Evolutionary conservation across 2,329 filamentous ascomycete genomes (phyloP), one percentile per base, ranked within the genome.

Genomic region (Ramularia endophylla): DNA sequence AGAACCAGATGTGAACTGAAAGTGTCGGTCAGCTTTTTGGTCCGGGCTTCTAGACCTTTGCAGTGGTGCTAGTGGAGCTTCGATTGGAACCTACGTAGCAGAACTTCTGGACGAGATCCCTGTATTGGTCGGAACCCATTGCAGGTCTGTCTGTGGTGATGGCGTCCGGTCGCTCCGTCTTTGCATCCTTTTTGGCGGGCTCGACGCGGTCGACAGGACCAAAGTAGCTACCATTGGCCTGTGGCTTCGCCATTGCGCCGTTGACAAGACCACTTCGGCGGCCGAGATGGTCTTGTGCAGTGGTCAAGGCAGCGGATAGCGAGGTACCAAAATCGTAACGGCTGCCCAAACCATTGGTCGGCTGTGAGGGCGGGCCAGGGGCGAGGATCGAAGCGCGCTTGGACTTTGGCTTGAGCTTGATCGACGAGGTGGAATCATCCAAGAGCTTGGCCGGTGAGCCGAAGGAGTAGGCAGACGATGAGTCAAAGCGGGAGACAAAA

Each of bases 271-370:
- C 68, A 66, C 74, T 75, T 57, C 72, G 68, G 62, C 80, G 77
- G 48, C 74, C 70, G 51, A 77, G 67, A 11, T 72, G 71, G 50
- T 79, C 80, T 59, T 86, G 85, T 34, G 83, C 81, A 19, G 78
- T 81, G 57, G 83, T 80, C 60, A 90, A 83, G 9, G 87, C 88
- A 38, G 88, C 87, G 39, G 77, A 82, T 20, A 97, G 74, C 0
- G 92, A 97, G n/a, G 87, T 87, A 47, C 85, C 83, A 63, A 98
- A 97, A 68, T 97, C 90, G 63, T 98, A 98, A 40, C 92, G 84
- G 64, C 89, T 89, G 34, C 87, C 85, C 28, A 64, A 55, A n/a
- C 59, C 59, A 63, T 97, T 95, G 13, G 83, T 85, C 6, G 57
- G 43, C 13, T 51, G 48, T 55, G 57, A 71, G 65, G 54, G 75